Evolutionary conservation across 1,284 basidiomycete species (phyloP).

Genomic region (Pholiota adiposa): DNA sequence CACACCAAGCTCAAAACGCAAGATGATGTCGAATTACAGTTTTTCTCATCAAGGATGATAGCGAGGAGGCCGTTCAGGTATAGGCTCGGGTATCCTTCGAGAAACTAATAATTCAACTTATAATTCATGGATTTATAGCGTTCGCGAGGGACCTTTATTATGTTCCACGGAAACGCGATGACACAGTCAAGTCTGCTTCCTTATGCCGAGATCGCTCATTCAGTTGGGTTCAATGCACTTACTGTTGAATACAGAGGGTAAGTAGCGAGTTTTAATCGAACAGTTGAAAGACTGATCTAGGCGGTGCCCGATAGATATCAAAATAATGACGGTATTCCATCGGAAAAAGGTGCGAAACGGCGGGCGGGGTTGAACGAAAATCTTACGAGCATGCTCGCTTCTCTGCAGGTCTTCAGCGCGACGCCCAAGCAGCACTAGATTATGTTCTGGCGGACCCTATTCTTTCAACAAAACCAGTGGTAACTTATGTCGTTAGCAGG

Average conservation of each 20-base stretch:
- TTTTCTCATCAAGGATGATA: too few species aligned
- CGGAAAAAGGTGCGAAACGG: constrained; percentile 33
- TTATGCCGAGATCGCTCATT: constrained; percentile 27
- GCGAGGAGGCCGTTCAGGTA: too few species aligned
- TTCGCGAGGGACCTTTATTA: constrained; percentile 33
- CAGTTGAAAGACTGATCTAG: too few species aligned
- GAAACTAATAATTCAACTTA: too few species aligned
- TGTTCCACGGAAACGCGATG: constrained; percentile 48
- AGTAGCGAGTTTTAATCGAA: constrained; percentile 12
- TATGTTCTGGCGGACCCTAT: constrained; percentile 33
- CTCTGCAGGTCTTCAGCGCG: constrained; percentile 41
- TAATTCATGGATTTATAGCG: not conserved
- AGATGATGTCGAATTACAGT: too few species aligned
- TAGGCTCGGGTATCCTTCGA: too few species aligned
- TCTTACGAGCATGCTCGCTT: not conserved
- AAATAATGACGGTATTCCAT: constrained; percentile 36
- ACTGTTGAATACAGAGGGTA: constrained; percentile 46
- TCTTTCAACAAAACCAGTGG: constrained; percentile 33
- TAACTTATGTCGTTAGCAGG: constrained; percentile 22
- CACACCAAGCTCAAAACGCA: too few species aligned
- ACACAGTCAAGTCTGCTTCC: constrained; percentile 31
- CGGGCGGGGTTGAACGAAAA: not conserved
- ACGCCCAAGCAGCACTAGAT: constrained; percentile 46
- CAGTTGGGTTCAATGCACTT: constrained; percentile 39
- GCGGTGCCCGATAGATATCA: constrained; percentile 33